Percentiles rank a stretch among this genome's conserved stretches.
Evolutionary conservation across 2,329 filamentous ascomycete genomes (phyloP).

Genomic region (Epichloe uncinata): DNA sequence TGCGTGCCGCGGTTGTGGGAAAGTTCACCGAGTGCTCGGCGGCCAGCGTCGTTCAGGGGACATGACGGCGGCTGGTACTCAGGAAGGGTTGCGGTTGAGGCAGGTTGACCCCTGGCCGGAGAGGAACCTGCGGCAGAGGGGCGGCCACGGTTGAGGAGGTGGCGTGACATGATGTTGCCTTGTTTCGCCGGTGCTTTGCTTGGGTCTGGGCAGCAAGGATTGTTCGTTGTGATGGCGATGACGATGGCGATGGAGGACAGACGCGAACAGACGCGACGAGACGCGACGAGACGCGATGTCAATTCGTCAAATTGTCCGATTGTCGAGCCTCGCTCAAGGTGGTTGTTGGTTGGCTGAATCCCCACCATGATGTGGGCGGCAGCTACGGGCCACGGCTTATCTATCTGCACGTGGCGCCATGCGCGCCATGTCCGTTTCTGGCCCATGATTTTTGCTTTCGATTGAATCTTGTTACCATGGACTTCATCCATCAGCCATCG

Average conservation of each 20-base stretch:
- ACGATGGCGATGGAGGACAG: background rate
- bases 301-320: background rate
- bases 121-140: constrained; percentile 7
- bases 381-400: background rate
- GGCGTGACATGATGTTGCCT: constrained; percentile 19
- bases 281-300: constrained; percentile 1
- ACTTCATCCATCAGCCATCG: background rate
- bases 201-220: background rate
- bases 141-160: constrained; percentile 16
- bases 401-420: background rate
- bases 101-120: background rate
- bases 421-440: background rate
- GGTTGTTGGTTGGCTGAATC: background rate
- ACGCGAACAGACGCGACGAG: background rate
- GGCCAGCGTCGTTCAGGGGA: constrained; percentile 27
- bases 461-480: background rate
- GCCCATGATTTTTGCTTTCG: background rate
- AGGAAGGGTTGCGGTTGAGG: constrained; percentile 24
- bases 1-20: constrained; percentile 26
- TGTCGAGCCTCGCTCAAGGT: background rate
- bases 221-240: background rate
- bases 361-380: background rate
- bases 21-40: constrained; percentile 29
- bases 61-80: constrained; percentile 35
- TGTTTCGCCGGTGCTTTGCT: background rate